phyloP scores from a whole-genome alignment of 768 basidiomycete genomes.

The Naganishia vaughanmartiniae region DNA sequence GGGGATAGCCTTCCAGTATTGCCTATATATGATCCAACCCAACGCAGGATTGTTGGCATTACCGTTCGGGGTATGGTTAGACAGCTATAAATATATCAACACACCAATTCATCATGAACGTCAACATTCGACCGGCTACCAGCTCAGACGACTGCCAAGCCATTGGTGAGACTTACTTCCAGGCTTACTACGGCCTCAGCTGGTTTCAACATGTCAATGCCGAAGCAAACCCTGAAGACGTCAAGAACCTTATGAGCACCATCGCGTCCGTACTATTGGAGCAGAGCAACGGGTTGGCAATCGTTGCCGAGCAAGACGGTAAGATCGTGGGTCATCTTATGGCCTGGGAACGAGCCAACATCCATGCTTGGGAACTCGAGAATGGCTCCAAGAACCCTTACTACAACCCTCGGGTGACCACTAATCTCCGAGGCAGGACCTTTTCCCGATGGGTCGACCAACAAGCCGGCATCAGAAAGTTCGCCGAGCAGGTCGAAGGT shows the following conservation, averaged over 20 bases:
- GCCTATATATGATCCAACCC: neutral
- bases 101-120: slow-evolving; percentile 6
- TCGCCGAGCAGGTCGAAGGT: neutral
- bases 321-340: neutral
- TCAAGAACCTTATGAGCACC: neutral
- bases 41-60: neutral
- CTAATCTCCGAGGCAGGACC: neutral
- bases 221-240: neutral
- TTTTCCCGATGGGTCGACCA: slow-evolving; percentile 12
- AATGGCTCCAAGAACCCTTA: slow-evolving; percentile 4
- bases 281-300: neutral
- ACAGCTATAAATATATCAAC: neutral
- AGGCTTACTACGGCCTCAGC: slow-evolving; percentile 2
- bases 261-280: neutral
- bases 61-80: neutral
- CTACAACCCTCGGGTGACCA: slow-evolving; percentile 13
- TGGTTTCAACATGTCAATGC: slow-evolving; percentile 22
- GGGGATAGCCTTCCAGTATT: neutral
- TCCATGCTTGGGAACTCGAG: neutral
- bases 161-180: slow-evolving; percentile 8
- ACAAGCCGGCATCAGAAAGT: slow-evolving; percentile 4
- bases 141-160: neutral
- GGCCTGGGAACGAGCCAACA: slow-evolving; percentile 12
- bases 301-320: slow-evolving; percentile 5
- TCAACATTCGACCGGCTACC: slow-evolving; percentile 2